Conservation (phyloP, 108 stramenopile species). For the Mayamaea pseudoterrestris region DNA sequence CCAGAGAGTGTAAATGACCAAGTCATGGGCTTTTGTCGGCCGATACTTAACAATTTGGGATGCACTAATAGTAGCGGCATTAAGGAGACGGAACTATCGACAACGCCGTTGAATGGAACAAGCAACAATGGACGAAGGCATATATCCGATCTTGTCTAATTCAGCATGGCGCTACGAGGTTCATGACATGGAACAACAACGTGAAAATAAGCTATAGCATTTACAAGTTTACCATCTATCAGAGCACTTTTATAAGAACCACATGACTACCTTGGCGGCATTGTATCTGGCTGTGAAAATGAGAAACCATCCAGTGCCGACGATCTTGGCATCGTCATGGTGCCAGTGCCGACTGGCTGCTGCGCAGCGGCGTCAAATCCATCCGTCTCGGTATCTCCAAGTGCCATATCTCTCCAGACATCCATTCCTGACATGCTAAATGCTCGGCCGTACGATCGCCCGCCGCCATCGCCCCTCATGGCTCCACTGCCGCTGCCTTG, state of each 20-base stretch:
- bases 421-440: constrained; percentile 53
- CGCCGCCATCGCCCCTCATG: constrained; percentile 3
- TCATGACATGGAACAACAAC: no score
- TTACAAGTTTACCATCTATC: no score
- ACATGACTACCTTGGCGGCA: constrained; percentile 51
- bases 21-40: constrained; percentile 77
- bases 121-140: no score
- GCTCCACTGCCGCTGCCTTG: background rate
- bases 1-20: constrained; percentile 54
- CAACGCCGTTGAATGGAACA: no score
- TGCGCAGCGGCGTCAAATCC: constrained; percentile 4
- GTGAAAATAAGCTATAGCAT: no score
- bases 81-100: no score
- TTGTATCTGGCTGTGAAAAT: constrained; percentile 75
- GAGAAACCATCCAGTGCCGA: constrained; percentile 43
- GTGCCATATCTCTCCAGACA: constrained; percentile 79
- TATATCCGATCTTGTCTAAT: no score
- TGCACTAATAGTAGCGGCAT: no score
- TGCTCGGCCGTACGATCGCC: constrained; percentile 22
- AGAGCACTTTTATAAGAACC: no score
- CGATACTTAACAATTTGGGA: constrained; percentile 11
- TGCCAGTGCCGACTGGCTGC: background rate
- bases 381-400: constrained; percentile 35
- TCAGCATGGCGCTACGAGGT: no score
- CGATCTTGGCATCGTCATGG: background rate